Percentiles rank a stretch among this genome's conserved stretches.
These are phyloP conservation scores for Orbilia brochopaga DNA, from an alignment of 2,329 filamentous ascomycete species.

Conservation along the genomic window DNA sequence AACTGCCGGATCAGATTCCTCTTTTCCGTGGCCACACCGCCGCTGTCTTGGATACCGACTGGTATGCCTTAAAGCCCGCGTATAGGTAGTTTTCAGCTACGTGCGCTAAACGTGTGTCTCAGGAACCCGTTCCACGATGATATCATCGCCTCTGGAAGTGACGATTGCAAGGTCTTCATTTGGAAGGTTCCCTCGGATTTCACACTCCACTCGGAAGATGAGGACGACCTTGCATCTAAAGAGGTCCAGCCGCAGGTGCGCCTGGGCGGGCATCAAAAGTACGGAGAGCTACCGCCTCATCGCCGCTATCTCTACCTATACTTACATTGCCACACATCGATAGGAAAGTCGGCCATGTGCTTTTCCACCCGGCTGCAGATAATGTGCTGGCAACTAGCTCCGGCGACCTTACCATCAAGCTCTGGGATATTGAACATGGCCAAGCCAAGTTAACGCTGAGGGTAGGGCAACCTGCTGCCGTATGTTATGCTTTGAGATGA, in stretches of 20 bases:
- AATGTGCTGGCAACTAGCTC: conserved; percentile 94
- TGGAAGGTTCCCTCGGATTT: conserved; percentile 94
- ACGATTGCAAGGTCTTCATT: conserved; percentile 95
- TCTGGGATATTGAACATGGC: conserved; percentile 89
- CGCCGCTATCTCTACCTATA: conserved; percentile 3
- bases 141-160: conserved; percentile 88
- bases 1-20: conserved; percentile 88
- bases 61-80: conserved; percentile 60
- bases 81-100: not conserved
- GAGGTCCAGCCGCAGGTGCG: conserved; percentile 82
- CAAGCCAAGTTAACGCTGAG: conserved; percentile 74
- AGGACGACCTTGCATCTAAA: conserved; percentile 73
- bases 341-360: conserved; percentile 95
- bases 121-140: conserved; percentile 97
- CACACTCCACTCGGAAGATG: conserved; percentile 75
- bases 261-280: conserved; percentile 86
- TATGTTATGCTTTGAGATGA: not conserved
- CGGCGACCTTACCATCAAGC: conserved; percentile 90
- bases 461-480: conserved; percentile 13
- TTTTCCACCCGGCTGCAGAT: conserved; percentile 95
- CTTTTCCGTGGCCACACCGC: conserved; percentile 96
- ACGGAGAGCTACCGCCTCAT: conserved; percentile 54
- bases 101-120: conserved; percentile 10
- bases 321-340: conserved; percentile 53
- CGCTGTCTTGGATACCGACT: conserved; percentile 95